Evolutionary conservation across 1,284 basidiomycete species (phyloP), one percentile per base, ranked within the genome.

Genomic region (Tremellales sp.): DNA sequence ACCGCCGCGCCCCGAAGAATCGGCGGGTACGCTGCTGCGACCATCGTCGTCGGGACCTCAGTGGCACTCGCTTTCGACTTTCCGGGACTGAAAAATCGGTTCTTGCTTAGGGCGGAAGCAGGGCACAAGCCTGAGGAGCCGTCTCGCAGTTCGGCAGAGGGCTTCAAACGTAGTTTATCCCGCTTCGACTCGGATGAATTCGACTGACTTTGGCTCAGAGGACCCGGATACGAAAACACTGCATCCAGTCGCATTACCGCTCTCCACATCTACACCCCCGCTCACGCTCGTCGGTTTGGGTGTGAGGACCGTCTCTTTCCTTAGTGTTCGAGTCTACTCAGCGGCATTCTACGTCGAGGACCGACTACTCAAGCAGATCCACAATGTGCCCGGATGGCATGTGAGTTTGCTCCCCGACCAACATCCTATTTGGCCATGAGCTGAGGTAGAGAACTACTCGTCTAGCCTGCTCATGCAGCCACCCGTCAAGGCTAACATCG

Each of bases 221-320:
- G 76, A 77, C 53, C 61, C 67, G 2, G 67, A 72, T 5, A 76
- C 75, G 1, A 57, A 58, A 2, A 67, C 72, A 8, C 46, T 56
- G 4, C 74, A 76, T 57, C 72, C 75, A 0, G 40, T 62, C 13
- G 33, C 43, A 3, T 46, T 76, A 21, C 45, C 51, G 6, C 41
- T 61, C 17, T 43, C 55, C 6, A 57, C 63, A 4, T 50, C 62
- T 13, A 49, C 64, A 7, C 60, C 61, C 2, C 40, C 58, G 2
- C 65, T 77, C 7, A 60, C 64, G 2, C 71, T 81, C 22, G 70
- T 79, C 17, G 79, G 79, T 0, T 59, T 79, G 3, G 79, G 79
- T 21, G 78, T 80, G 3, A 69, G 79, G 17, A 79, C 75, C 13
- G 79, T 81, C 21, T 77, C 76, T 2, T 80, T 81, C 67, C 66